phyloP scores from a whole-genome alignment of 2,329 filamentous ascomycete genomes.

The Penicillium sp. region DNA sequence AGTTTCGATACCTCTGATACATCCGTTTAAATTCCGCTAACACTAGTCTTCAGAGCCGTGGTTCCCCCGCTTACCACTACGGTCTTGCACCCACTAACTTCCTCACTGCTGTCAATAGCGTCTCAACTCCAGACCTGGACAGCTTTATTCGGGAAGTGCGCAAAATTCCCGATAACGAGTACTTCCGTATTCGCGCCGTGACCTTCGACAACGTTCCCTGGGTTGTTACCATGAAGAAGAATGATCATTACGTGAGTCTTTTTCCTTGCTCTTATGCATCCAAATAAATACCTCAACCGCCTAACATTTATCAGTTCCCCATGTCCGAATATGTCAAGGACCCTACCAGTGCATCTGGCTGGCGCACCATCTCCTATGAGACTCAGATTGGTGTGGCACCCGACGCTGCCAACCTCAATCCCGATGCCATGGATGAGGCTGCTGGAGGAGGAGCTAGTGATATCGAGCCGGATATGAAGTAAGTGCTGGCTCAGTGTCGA shows the following conservation, averaged over 20 bases:
- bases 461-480: conserved; percentile 36
- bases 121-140: conserved; percentile 76
- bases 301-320: conserved; percentile 50
- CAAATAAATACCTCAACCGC: too few species aligned
- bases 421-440: conserved; percentile 48
- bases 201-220: conserved; percentile 98
- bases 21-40: conserved; percentile 6
- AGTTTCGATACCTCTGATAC: conserved; percentile 12
- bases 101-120: conserved; percentile 91
- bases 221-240: conserved; percentile 99
- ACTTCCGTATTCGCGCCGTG: conserved; percentile 95
- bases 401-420: conserved; percentile 45
- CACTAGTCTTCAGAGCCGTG: conserved; percentile 56
- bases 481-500: background rate
- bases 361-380: conserved; percentile 58
- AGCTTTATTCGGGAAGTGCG: conserved; percentile 77
- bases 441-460: conserved; percentile 35
- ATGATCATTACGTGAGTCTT: conserved; percentile 78
- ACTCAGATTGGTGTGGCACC: conserved; percentile 36
- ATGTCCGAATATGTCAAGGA: conserved; percentile 66
- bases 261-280: background rate
- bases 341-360: conserved; percentile 50
- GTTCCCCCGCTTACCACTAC: conserved; percentile 83
- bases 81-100: conserved; percentile 95
- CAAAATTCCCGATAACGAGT: conserved; percentile 92